phyloP scores from a whole-genome alignment of 2,329 filamentous ascomycete genomes.

The Sporothrix variecibatus region DNA sequence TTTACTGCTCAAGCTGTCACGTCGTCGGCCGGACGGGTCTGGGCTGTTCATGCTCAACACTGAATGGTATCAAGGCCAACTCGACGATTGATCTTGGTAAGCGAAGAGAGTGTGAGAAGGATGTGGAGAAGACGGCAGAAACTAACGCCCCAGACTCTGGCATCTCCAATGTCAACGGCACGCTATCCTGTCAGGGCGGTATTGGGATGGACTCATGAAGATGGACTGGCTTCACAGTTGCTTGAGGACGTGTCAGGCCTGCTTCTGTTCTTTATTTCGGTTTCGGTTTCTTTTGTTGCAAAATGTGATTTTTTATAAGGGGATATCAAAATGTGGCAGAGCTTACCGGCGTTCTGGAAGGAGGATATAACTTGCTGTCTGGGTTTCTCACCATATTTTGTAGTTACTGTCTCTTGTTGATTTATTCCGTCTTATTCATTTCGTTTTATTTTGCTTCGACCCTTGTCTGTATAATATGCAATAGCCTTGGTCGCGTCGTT shows the following conservation, averaged over 20 bases:
- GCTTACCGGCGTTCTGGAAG: background rate
- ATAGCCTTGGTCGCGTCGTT: too few relatives aligned
- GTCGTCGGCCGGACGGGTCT: constrained; percentile 13
- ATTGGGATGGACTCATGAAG: background rate
- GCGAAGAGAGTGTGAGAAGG: background rate
- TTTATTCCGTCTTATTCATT: background rate
- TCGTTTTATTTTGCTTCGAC: background rate
- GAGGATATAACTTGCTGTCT: background rate
- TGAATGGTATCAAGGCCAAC: constrained; percentile 14
- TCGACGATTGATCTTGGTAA: constrained; percentile 29
- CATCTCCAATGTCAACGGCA: constrained; percentile 25
- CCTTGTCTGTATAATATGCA: background rate
- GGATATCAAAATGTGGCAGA: background rate
- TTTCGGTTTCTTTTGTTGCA: background rate
- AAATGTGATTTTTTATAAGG: background rate
- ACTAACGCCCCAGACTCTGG: constrained; percentile 16
- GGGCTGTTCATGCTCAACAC: constrained; percentile 26
- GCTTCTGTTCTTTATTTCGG: background rate
- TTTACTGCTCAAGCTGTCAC: constrained; percentile 30
- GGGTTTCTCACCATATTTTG: background rate
- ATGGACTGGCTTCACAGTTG: background rate
- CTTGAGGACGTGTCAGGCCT: too few relatives aligned
- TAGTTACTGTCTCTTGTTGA: background rate
- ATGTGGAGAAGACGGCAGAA: background rate
- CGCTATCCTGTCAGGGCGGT: constrained; percentile 20